Base-by-base conservation (phyloP, 441 rosid genomes). In the Dalechampia spathulata region DNA sequence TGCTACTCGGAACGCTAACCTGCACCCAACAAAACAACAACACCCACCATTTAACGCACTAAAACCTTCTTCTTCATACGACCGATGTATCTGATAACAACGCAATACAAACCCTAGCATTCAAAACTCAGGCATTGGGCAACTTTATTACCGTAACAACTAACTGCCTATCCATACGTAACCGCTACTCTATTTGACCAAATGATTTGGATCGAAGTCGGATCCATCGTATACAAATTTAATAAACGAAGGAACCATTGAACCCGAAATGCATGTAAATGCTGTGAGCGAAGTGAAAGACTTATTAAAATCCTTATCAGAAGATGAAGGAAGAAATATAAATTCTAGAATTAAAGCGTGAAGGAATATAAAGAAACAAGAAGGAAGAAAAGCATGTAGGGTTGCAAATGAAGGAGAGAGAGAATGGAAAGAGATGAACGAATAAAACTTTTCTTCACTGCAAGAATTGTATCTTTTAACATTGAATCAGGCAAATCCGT, bases 1-100 rank as follows among this genome's bases (percentile, higher is more conserved):
- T 83, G 69, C 76, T 78, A 71, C 78, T 61, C 63, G 99, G 99
- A 46, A 92, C 99, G 71, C 79, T 85, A 23, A 92, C 99, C 99
- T 92, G 87, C 58, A 25, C 39, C 2, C 49, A 66, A 28, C 13
- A 14, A 23, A 32, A 43, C 12, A 21, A 30, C 56, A 46, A 23
- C 30, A 57, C 47, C 49, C 13, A 38, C 21, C 38, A 34, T 34
- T 23, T 55, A n/a, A 7, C 20, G 39, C 22, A 11, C 1, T 1
- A 6, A 5, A 49, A 21, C 14, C 32, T 14, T 7, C 51, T 47
- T 47, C 27, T 6, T 15, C 7, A 7, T n/a, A n/a, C n/a, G n/a
- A n/a, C n/a, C n/a, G n/a, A n/a, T n/a, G n/a, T n/a, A 9, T 21
- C 30, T 26, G 21, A 9, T 27, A 26, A 49, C 5, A 34, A n/a